Evolutionary conservation across 352 stramenopile genomes (phyloP), one percentile per base, ranked within the genome.

Genomic region (Globisporangium rhizosaccharum): DNA sequence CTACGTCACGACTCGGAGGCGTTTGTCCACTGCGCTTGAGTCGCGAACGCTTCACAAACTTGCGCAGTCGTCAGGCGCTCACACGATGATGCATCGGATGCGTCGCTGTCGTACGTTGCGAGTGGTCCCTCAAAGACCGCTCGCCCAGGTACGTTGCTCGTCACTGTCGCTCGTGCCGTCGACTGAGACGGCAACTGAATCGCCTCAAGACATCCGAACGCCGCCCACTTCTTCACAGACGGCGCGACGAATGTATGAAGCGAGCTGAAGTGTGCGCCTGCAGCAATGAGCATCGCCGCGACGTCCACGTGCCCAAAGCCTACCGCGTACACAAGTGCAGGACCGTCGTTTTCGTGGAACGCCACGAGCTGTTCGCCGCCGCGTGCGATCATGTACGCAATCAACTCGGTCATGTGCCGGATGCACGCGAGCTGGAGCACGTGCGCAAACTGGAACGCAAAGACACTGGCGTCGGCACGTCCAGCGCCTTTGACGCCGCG

Each of bases 391-490:
- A 89, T 84, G 51, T 75, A 72, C 46, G 65, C 44, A 28, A 87
- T 62, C 2, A 91, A 56, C 14, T 56, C 57, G 0, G 55, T 51
- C 51, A 86, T 66, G 42, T 57, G 47, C 23, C 75, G 79, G 51
- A 91, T 88, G 37, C 79, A 89, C 36, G 79, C 79, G 8, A 84
- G 50, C 51, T 89, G 82, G 41, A 89, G 82, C 14, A 70, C 75
- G 47, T 72, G 59, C 7, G 79, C 77, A 51, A 89, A 91, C 57
- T 89, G 82, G 42, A 89, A 88, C 2, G 77, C 73, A 63, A 89
- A 89, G 6, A 72, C 67, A 47, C 61, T 73, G 0, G 71, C 56
- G 47, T 78, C 73, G 14, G 48, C 65, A 4, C 47, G 30, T 1
- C 55, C 65, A 53, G 73, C 77, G 59, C 79, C 73, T 47, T 76